phyloP scores from a whole-genome alignment of 2,329 filamentous ascomycete genomes.

The Aspergillus sp. region DNA sequence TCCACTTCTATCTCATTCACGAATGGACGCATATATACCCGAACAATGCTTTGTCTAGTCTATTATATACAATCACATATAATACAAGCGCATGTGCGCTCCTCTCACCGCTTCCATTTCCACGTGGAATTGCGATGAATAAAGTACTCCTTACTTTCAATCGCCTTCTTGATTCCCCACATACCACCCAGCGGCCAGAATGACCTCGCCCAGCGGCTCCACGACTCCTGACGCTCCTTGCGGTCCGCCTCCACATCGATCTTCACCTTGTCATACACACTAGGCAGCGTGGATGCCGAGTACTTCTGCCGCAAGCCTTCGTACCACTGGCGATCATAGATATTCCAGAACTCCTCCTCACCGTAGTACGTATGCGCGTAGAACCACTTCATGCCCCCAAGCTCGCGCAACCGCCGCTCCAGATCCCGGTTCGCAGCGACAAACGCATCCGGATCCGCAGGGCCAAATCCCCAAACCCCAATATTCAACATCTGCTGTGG shows the following conservation, averaged over 20 bases:
- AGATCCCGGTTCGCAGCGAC: constrained; percentile 67
- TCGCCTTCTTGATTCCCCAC: constrained; percentile 16
- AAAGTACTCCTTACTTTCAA: constrained; percentile 17
- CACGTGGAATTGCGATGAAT: constrained; percentile 16
- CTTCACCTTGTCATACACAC: constrained; percentile 20
- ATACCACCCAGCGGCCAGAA: constrained; percentile 15
- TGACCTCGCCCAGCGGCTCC: constrained; percentile 11
- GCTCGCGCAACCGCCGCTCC: constrained; percentile 64
- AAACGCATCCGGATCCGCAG: constrained; percentile 53
- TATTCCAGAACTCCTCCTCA: constrained; percentile 49
- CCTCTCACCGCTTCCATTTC: constrained; percentile 12
- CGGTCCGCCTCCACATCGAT: constrained; percentile 14
- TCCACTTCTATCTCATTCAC: neutral
- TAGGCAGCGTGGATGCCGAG: constrained; percentile 24
- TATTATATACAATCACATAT: neutral
- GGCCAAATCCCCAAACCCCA: constrained; percentile 75
- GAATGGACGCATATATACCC: neutral
- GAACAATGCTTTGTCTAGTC: neutral
- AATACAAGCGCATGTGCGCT: neutral
- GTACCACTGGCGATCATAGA: constrained; percentile 40
- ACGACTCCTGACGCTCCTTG: constrained; percentile 11
- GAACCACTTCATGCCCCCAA: constrained; percentile 81
- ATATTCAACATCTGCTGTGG: constrained; percentile 48
- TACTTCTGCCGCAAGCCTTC: constrained; percentile 39
- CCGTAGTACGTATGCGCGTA: constrained; percentile 84